Base-by-base conservation (phyloP, 306 rosid species). In the Castanea crenata region DNA sequence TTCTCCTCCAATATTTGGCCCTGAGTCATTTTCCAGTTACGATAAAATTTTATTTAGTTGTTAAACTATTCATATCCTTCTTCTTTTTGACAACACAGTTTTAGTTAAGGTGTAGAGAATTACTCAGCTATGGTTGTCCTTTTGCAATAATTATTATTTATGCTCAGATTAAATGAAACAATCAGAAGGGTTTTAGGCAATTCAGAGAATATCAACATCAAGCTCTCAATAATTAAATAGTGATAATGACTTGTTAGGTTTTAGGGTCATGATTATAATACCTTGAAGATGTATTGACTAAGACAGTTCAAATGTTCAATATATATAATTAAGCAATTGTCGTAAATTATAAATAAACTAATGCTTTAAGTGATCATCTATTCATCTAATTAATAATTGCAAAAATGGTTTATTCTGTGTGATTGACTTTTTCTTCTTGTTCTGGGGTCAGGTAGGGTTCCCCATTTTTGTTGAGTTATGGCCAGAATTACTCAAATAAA, bases 191-290 rank as follows among this genome's bases (percentile, higher is more conserved):
- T 27, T 57, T 34, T 25, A 41, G 62, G 67, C 38, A 67, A 68
- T 38, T 80, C 75, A 74, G 27, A 67, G 84, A 49, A 78, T 77
- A 73, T 78, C 87, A 86, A 81, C 86, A 55, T 83, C 85, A 63
- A 54, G 32, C n/a, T 3, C 44, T 25, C 49, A 69, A 41, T 46
- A 44, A 74, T 41, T 41, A 41, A 41, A 41, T 64, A 25, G 64
- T 81, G 12, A n/a, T 58, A 68, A 16, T 27, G 6, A 29, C 6
- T 59, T 49, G 15, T 12, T 23, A 59, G 65, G 25, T 59, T 8
- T 41, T 41, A 41, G 25, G 65, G 54, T 49, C 5, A 59, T 12
- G 27, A 27, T 59, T 75, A 83, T 75, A 77, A 2, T 49, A 64
- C 46, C 7, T 54, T 55, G 13, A 67, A 81, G 73, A 68, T 84